Evolutionary conservation across 495 filamentous ascomycete species (phyloP).

Genomic region (Aspergillus mulundensis): DNA sequence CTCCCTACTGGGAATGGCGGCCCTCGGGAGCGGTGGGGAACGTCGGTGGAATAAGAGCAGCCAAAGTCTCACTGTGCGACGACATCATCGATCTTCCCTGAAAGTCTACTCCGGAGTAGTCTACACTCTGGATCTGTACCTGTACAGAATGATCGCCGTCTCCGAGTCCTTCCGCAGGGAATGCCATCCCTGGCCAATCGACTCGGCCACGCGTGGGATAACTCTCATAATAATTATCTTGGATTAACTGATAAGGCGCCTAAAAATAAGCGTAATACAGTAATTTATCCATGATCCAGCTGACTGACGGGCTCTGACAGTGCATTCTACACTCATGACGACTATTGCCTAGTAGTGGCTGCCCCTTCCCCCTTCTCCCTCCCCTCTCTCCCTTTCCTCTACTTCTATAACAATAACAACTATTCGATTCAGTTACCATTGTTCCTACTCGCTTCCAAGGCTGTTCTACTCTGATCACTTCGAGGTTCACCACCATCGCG

Average conservation of each 20-base stretch:
- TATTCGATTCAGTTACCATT: constrained; percentile 1
- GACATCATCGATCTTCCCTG: neutral
- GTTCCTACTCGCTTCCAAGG: constrained; percentile 7
- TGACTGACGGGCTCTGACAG: constrained; percentile 12
- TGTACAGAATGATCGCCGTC: neutral
- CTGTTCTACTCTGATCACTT: neutral
- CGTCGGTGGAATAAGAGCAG: no score
- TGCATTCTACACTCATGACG: neutral
- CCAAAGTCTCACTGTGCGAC: neutral
- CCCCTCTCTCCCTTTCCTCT: constrained; percentile 10
- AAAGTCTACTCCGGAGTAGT: neutral
- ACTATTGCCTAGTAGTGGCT: constrained; percentile 9
- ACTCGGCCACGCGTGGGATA: constrained; percentile 19
- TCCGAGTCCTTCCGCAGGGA: constrained; percentile 25
- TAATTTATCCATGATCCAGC: constrained; percentile 8
- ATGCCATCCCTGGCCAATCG: constrained; percentile 20
- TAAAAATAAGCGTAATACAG: neutral
- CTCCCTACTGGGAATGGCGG: no score
- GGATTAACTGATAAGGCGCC: neutral
- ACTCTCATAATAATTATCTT: constrained; percentile 12
- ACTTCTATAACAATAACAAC: constrained; percentile 11
- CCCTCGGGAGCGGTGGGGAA: no score
- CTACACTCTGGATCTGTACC: neutral
- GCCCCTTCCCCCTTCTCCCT: constrained; percentile 8
- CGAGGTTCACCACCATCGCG: constrained; percentile 12